These are phyloP conservation scores for Planoprotostelium fungivorum DNA, from an alignment of 78 protist species.

Conservation along the genomic window DNA sequence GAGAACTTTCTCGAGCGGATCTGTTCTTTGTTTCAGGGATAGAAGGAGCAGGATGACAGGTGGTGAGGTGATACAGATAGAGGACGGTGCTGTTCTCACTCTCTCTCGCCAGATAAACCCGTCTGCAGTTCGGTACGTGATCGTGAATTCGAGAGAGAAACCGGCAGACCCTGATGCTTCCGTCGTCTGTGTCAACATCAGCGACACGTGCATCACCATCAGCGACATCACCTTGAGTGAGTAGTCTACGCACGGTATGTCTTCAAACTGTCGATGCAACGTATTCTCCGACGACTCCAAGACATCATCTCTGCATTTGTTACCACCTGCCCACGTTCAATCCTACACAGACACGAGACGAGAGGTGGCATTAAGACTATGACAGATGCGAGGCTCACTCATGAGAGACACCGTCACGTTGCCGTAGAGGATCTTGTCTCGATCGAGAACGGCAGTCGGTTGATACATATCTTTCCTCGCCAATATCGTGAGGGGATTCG, in stretches of 20 bases:
- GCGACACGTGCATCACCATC: not conserved
- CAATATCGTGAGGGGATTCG: not conserved
- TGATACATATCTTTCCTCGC: not conserved
- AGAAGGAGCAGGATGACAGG: too few species aligned
- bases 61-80: not conserved
- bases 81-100: not conserved
- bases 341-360: not conserved
- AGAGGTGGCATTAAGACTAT: too few species aligned
- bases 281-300: not conserved
- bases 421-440: not conserved
- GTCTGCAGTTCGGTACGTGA: not conserved
- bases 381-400: too few species aligned
- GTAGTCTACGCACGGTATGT: not conserved
- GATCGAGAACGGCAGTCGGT: not conserved
- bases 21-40: too few species aligned
- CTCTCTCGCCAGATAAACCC: not conserved
- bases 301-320: not conserved
- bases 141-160: not conserved
- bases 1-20: too few species aligned
- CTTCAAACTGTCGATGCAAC: not conserved
- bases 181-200: not conserved
- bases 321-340: not conserved
- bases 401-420: not conserved
- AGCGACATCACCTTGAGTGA: not conserved
- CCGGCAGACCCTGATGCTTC: not conserved